Conservation (phyloP, 306 rosid species). For the Aeschynomene evenia region DNA sequence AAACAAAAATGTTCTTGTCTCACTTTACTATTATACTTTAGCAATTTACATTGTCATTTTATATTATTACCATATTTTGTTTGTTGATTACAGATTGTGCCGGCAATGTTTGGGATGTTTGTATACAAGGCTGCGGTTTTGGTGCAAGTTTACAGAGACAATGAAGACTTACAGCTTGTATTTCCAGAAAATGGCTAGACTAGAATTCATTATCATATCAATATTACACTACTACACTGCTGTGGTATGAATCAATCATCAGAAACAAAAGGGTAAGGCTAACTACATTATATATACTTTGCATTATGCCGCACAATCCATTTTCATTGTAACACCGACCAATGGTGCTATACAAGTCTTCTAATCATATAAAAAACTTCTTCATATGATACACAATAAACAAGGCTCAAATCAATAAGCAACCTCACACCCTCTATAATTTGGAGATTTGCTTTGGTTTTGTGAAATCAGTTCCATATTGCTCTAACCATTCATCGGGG, state of each 20-base stretch:
- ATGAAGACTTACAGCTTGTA: constrained; percentile 60
- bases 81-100: constrained; percentile 63
- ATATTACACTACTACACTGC: not conserved
- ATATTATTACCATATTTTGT: not conserved
- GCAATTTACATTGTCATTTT: constrained; percentile 4
- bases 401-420: constrained; percentile 34
- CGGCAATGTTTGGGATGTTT: constrained; percentile 94
- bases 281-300: constrained; percentile 41
- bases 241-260: not conserved
- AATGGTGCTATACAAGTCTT: constrained; percentile 25
- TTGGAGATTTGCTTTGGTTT: constrained; percentile 30
- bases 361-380: constrained; percentile 16
- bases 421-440: constrained; percentile 30
- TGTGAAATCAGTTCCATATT: constrained; percentile 25
- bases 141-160: constrained; percentile 91
- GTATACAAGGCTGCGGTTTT: constrained; percentile 90
- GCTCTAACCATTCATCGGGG: constrained; percentile 18
- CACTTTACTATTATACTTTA: not conserved
- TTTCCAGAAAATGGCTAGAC: constrained; percentile 61
- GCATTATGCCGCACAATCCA: constrained; percentile 31
- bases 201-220: constrained; percentile 21
- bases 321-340: constrained; percentile 32
- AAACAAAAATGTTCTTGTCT: not conserved
- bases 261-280: not conserved
- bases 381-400: constrained; percentile 34